Evolutionary conservation across 192 early-diverging fungal species (phyloP), one percentile per base, ranked within the genome.

Genomic region (Umbelopsis ramanniana): DNA sequence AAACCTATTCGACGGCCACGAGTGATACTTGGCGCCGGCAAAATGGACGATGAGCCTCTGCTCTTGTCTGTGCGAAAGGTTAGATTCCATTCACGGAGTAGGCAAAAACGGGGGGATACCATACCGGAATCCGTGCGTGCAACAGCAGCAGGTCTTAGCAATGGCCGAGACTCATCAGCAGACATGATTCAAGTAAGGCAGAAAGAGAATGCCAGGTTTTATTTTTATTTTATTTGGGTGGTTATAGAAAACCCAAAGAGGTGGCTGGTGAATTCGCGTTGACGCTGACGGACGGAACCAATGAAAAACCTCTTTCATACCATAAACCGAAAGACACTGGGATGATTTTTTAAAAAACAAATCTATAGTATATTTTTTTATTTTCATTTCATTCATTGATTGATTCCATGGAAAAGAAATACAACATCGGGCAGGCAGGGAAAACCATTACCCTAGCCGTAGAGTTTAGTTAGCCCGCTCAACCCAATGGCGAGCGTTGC

Each of bases 401-500:
- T n/a, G n/a, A n/a, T n/a, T n/a, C n/a, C 12, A 29, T 35, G 26
- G 35, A 35, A 4, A 60, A 37, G 12, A 35, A 60, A 60, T 29
- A 55, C 12, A 55, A 55, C 5, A 35, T 60, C 10, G 38, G 38
- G 8, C 38, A 40, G 3, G 38, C 4, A 8, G 38, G 38, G 38
- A 60, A 63, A 63, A 63, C 57, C 33, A 63, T 63, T 63, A 37
- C 15, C 57, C 57, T 21, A n/a, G 9, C 5, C 14, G 0, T 35
- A 37, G 1, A 6, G 12, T 38, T 6, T 63, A 35, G 7, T 12
- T 38, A 9, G 33, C 57, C 11, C 57, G 35, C 68, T 81, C 89
- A 38, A 95, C 91, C 96, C 96, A 98, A 43, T 82, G 77, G 47
- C 98, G 85, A 4, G 95, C 96, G 74, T 98, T 99, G 76, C 87